phyloP scores from a whole-genome alignment of 108 stramenopile species.

The Discostella stelligeroides region DNA sequence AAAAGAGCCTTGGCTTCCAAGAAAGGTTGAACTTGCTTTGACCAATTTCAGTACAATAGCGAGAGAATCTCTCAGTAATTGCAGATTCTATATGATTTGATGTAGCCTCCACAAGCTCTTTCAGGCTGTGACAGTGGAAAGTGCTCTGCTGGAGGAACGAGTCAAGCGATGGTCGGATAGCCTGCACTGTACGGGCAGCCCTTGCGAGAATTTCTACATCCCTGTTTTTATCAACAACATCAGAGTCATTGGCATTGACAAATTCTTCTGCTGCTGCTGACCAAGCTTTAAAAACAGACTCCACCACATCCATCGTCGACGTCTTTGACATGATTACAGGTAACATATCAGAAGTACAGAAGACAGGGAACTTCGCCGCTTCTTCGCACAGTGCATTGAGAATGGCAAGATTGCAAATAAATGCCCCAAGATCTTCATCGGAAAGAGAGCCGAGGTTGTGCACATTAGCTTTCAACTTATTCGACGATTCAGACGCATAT shows the following conservation, averaged over 20 bases:
- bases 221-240: slow-evolving; percentile 7
- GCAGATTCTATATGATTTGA: slow-evolving; percentile 12
- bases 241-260: slow-evolving; percentile 1
- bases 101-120: background rate
- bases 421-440: slow-evolving; percentile 17
- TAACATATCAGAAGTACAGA: background rate
- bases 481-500: slow-evolving; percentile 1
- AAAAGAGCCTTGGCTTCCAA: slow-evolving; percentile 15
- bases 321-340: slow-evolving; percentile 2
- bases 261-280: slow-evolving; percentile 7
- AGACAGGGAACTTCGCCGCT: slow-evolving; percentile 6
- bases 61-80: background rate
- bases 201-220: slow-evolving; percentile 21
- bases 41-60: slow-evolving; percentile 11
- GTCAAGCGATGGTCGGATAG: slow-evolving; percentile 3
- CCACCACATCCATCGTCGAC: background rate
- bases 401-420: slow-evolving; percentile 3
- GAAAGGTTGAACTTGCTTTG: background rate
- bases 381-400: slow-evolving; percentile 22
- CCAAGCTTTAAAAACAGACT: slow-evolving; percentile 13
- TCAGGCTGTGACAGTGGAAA: background rate
- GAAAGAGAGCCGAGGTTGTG: slow-evolving; percentile 7
- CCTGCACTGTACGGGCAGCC: slow-evolving; percentile 7
- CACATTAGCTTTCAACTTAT: slow-evolving; percentile 5
- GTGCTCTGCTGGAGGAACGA: background rate